Base-by-base conservation (phyloP, 495 filamentous ascomycete species). In the Daldinia grandis region DNA sequence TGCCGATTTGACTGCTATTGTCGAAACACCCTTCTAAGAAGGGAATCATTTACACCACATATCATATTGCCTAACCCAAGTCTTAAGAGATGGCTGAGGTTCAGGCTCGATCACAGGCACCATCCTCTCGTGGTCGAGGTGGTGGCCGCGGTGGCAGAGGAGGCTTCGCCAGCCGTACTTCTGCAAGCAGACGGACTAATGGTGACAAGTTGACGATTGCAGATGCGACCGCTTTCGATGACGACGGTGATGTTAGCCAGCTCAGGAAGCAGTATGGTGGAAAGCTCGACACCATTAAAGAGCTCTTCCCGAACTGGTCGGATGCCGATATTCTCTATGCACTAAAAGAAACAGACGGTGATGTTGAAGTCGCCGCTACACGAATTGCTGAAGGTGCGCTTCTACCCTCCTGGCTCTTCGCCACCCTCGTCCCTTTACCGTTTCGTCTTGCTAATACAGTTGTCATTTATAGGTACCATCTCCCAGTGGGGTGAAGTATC, bases 401-500 rank as follows among this genome's bases (percentile, higher is more conserved):
- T 33, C 24, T 42, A 31, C n/a, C 37, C 19, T 8, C 5, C 61
- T 42, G 27, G 8, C 15, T 27, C 30, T 59, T 54, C 47, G 15
- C 24, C 19, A n/a, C 50, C 49, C 28, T 37, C 28, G 54, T 44
- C 65, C 56, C 70, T 71, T 53, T 60, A 19, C 14, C 56, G 66
- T 72, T 60, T 72, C 47, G 64, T 42, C 44, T 72, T 65, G 62
- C 71, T 82, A 59, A 81, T 72, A 68, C 68, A 24, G 19, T 47
- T 54, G 19, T 55, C 49, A 21, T 37, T 51, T 51, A 30, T 75
- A 98, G 95, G 95, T 70, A 90, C 89, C 62, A 91, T 97, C 72
- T 89, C 93, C 68, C 93, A 95, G 84, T 99, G 96, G 92, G 92
- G 90, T 66, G 93, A 97, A 81, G 94, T 98, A 76, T 93, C 95